Evolutionary conservation across 352 stramenopile genomes (phyloP).

Genomic region (Globisporangium paroecandrum): DNA sequence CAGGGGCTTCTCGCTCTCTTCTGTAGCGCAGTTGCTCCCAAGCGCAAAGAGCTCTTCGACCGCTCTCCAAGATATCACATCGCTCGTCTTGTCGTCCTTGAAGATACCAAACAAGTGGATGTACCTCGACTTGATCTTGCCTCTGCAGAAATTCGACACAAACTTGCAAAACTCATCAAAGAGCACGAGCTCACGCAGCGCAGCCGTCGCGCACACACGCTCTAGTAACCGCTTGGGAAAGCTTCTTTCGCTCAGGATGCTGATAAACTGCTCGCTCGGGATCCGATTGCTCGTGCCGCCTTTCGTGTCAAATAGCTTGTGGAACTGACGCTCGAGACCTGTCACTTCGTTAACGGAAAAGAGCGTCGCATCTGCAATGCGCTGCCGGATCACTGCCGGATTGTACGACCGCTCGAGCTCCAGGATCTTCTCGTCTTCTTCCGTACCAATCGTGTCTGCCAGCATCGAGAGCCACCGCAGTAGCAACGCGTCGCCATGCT

Average conservation of each 20-base stretch:
- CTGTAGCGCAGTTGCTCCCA: slow-evolving; percentile 24
- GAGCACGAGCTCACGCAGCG: slow-evolving; percentile 47
- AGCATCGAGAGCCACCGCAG: slow-evolving; percentile 64
- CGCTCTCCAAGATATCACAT: slow-evolving; percentile 28
- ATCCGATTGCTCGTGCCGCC: slow-evolving; percentile 65
- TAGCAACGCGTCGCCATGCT: slow-evolving; percentile 46
- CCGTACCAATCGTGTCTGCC: slow-evolving; percentile 55
- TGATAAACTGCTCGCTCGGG: slow-evolving; percentile 52
- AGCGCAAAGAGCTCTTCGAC: slow-evolving; percentile 47
- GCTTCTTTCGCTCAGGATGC: slow-evolving; percentile 40
- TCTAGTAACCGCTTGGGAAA: slow-evolving; percentile 45
- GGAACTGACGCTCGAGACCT: slow-evolving; percentile 73
- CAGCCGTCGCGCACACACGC: slow-evolving; percentile 39
- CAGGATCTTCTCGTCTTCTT: slow-evolving; percentile 71
- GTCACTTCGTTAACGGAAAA: slow-evolving; percentile 76
- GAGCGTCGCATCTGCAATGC: slow-evolving; percentile 65
- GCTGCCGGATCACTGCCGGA: slow-evolving; percentile 70
- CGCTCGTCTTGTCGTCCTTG: slow-evolving; percentile 19
- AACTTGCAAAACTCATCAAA: slow-evolving; percentile 86
- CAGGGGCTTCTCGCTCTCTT: slow-evolving; percentile 13
- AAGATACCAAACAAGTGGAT: slow-evolving; percentile 62
- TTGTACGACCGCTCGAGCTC: slow-evolving; percentile 79
- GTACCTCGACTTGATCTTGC: slow-evolving; percentile 35
- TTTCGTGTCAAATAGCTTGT: slow-evolving; percentile 73
- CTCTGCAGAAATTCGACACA: slow-evolving; percentile 71